Evolutionary conservation across 1,284 basidiomycete species (phyloP), one percentile per base, ranked within the genome.

Genomic region (Taiwanofungus camphoratus): DNA sequence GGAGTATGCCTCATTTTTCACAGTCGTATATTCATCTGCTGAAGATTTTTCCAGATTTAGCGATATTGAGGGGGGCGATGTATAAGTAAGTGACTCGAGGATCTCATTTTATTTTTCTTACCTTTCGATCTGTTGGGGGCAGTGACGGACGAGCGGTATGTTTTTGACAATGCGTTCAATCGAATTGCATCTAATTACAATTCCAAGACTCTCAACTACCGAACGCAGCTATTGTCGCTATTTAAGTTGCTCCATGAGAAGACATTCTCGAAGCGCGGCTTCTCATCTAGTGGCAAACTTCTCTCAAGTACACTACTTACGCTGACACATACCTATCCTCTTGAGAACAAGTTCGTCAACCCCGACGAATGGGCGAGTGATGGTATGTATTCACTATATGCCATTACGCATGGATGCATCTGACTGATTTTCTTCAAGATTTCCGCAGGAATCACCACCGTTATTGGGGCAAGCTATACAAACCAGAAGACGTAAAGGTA

Each of bases 271-370:
- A 92, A 95, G 63, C 77, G 88, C 39, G 89, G 89, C 4, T 95
- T 80, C 67, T 80, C 82, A 3, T 89, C 89, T 69, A 83, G 79
- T 3, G 87, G 87, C 19, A 85, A 87, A 60, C 67, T 95, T 11
- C 61, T 95, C 20, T 83, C 84, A 15, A 87, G 87, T 55, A 67
- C 85, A 20, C 63, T 95, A 24, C 70, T 85, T 29, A 86, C 89
- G 0, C 66, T 94, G 35, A 87, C 86, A 0, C 81, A 88, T 45
- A 83, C 87, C 5, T 95, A 93, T 66, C 84, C 89, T 4, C 62
- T 77, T 38, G 92, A 95, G 57, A 87, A 88, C 63, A 82, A 81
- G 46, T 89, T 91, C 53, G 81, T 90, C 36, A 94, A 94, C 55
- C 74, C 78, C 0, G 76, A 82, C 7, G 86, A 89, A 53, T 91